Conservation (phyloP, 2,329 filamentous ascomycete genomes). For the Fusarium concolor region DNA sequence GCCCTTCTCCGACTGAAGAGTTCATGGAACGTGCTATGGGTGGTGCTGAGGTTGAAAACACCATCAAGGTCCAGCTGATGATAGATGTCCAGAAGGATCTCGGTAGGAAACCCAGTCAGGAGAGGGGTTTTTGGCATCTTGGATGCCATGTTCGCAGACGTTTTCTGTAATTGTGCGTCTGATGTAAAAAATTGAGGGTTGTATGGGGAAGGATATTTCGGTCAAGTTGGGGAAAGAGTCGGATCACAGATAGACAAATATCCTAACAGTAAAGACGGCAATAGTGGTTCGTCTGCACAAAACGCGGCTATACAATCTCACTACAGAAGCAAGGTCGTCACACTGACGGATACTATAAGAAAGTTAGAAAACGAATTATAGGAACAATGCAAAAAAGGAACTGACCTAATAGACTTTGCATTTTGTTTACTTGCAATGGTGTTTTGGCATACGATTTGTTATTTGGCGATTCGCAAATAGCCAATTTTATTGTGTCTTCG, state of each 20-base stretch:
- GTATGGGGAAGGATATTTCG: not conserved
- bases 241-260: conserved; percentile 3
- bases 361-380: conserved; percentile 1
- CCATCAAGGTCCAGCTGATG: conserved; percentile 57
- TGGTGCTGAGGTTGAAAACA: conserved; percentile 54
- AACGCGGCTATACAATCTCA: conserved; percentile 4
- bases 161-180: not conserved
- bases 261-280: conserved; percentile 4
- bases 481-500: not conserved
- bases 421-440: conserved; percentile 22
- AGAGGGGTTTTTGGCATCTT: conserved; percentile 20
- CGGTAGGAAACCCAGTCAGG: conserved; percentile 55
- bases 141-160: conserved; percentile 33
- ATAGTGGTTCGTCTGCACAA: conserved; percentile 1
- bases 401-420: conserved; percentile 35
- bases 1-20: conserved; percentile 58
- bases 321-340: conserved; percentile 19
- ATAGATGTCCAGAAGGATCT: conserved; percentile 63
- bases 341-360: conserved; percentile 10
- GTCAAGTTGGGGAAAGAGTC: not conserved
- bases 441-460: not conserved
- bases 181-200: not conserved
- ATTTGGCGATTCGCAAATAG: not conserved
- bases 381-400: not conserved
- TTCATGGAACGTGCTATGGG: conserved; percentile 53